Percentiles rank a stretch among this genome's conserved stretches.
These are phyloP conservation scores for Fusarium pseudoanthophilum DNA, from an alignment of 2,329 filamentous ascomycete genomes.

Conservation along the genomic window DNA sequence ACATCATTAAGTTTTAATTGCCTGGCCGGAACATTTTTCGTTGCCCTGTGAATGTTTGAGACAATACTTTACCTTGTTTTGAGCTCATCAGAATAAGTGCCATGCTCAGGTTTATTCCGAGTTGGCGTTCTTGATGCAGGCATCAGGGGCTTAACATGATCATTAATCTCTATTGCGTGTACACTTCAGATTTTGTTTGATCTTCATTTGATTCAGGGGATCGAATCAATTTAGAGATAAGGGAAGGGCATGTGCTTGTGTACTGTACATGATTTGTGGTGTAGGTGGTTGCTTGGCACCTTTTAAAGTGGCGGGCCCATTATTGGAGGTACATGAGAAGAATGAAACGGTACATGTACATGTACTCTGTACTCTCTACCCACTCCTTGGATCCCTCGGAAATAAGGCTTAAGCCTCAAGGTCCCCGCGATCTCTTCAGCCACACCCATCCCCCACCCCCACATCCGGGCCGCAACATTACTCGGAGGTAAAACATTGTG, in stretches of 20 bases:
- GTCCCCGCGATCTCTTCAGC: background rate
- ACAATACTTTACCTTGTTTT: background rate
- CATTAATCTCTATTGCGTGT: slow-evolving; percentile 1
- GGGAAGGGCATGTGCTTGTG: background rate
- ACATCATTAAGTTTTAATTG: slow-evolving; percentile 21
- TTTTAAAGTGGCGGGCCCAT: background rate
- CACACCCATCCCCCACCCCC: background rate
- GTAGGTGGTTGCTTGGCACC: background rate
- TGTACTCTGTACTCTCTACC: background rate
- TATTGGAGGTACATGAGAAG: background rate
- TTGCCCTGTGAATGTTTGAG: slow-evolving; percentile 13
- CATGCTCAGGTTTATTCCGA: background rate
- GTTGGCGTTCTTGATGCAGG: background rate
- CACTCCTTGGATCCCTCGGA: background rate
- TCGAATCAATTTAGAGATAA: background rate
- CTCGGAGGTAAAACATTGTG: background rate
- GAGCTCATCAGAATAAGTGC: background rate
- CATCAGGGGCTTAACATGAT: slow-evolving; percentile 15
- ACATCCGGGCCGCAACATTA: background rate
- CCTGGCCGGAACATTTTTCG: background rate
- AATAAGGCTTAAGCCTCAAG: background rate
- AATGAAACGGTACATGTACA: background rate
- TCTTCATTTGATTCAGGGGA: slow-evolving; percentile 15
- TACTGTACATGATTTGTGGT: background rate
- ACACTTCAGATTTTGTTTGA: background rate